phyloP scores from a whole-genome alignment of 345 rosid genomes.

The Eucalyptus cloeziana region DNA sequence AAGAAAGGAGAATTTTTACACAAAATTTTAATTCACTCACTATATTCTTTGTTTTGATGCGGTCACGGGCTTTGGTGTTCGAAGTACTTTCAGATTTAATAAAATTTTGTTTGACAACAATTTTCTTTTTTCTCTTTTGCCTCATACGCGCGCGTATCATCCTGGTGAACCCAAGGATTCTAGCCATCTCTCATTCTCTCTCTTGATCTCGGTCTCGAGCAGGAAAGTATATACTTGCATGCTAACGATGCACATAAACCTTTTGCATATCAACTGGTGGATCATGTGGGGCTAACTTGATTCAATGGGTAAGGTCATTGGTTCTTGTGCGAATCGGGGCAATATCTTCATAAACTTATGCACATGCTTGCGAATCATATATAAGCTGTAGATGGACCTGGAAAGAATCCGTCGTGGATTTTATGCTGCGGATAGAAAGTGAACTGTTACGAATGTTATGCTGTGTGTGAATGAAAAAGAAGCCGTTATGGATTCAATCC shows the following conservation, averaged over 20 bases:
- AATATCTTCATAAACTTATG: neutral
- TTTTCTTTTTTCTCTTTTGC: too few relatives aligned
- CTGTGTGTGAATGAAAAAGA: neutral
- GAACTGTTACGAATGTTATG: neutral
- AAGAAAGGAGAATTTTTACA: neutral
- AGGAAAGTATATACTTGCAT: neutral
- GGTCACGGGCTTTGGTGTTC: neutral
- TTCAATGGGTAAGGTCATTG: neutral
- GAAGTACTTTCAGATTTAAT: neutral
- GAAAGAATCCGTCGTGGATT: neutral
- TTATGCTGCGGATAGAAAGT: neutral
- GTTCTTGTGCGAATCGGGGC: neutral
- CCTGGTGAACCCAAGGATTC: neutral
- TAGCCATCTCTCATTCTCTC: neutral
- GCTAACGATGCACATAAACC: neutral
- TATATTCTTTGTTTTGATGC: neutral
- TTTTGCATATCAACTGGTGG: neutral
- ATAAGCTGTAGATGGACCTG: neutral
- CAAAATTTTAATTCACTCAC: neutral
- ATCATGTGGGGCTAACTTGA: neutral
- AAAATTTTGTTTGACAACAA: too few relatives aligned
- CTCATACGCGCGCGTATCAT: too few relatives aligned
- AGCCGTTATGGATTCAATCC: neutral
- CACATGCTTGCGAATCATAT: neutral
- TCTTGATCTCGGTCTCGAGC: neutral